phyloP scores from a whole-genome alignment of 2,329 filamentous ascomycete genomes.

The Talaromyces sp. region DNA sequence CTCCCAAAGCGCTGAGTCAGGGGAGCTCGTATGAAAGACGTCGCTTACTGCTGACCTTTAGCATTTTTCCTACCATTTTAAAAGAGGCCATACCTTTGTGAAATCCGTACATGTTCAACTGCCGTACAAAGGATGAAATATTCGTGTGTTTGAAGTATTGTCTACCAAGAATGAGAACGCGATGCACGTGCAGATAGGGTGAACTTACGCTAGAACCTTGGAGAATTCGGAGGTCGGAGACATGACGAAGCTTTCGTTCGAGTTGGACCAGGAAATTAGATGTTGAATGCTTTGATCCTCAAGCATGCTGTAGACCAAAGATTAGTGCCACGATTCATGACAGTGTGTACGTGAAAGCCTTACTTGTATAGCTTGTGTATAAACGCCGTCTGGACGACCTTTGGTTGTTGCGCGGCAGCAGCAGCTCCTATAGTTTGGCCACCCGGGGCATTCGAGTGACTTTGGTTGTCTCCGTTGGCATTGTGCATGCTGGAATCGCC shows the following conservation, averaged over 20 bases:
- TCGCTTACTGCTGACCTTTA: conserved; percentile 71
- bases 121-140: conserved; percentile 95
- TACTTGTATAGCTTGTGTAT: conserved; percentile 99
- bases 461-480: conserved; percentile 35
- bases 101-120: conserved; percentile 99
- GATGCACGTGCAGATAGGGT: neutral
- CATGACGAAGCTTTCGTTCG: conserved; percentile 98
- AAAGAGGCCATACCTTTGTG: conserved; percentile 72
- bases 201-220: conserved; percentile 87
- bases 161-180: conserved; percentile 45
- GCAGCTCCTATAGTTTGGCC: conserved; percentile 44
- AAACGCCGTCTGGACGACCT: conserved; percentile 97
- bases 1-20: conserved; percentile 93
- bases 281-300: conserved; percentile 92
- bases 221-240: conserved; percentile 96
- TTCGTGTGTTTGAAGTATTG: conserved; percentile 99
- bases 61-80: neutral
- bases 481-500: conserved; percentile 43
- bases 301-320: conserved; percentile 68
- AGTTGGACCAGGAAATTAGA: conserved; percentile 91
- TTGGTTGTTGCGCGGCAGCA: conserved; percentile 75
- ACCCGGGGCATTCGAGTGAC: conserved; percentile 22
- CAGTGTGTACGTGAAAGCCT: conserved; percentile 28
- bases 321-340: neutral
- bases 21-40: conserved; percentile 91